Evolutionary conservation across 2,329 filamentous ascomycete genomes (phyloP), one percentile per base, ranked within the genome.

Genomic region (Onygena corvina): DNA sequence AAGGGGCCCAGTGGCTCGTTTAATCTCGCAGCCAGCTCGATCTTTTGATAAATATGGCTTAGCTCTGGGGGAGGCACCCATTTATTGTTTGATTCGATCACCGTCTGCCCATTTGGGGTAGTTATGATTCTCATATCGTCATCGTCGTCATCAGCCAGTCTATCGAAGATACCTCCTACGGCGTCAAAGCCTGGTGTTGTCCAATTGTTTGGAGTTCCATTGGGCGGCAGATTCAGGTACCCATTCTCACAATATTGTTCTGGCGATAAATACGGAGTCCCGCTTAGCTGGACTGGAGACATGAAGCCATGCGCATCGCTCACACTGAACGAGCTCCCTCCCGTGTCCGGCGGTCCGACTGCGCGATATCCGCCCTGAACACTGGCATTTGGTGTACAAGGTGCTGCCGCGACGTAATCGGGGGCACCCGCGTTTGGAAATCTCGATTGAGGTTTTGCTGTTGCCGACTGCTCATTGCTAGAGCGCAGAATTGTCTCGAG

Each of bases 11-110:
- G 52, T 9, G 59, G 52, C 20, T 62, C 58, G 12, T 59, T 59
- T 8, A 55, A 56, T 38, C 56, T 58, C 23, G 56, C 59, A 14
- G 61, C 60, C 36, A 58, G 55, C 50, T 64, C 61, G 12, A 64
- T 64, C 18, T 55, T 58, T 23, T 53, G 55, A 47, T 64, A 62
- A 23, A 65, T 33, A n/a, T 51, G 50, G 18, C 53, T 55, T 48
- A 65, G 52, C 9, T 61, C 57, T 5, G 52, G 40, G 4, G 57
- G 54, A 18, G 55, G 38, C 29, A 45, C 16, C 9, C 33, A 46
- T 3, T n/a, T 16, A 20, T 23, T 42, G 25, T 5, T 40, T 30
- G 8, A 3, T 25, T 50, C 50, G 25, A 23, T 35, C 9, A 44
- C 14, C 20, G 11, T 31, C 27, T 44, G 31, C 3, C 35, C 47